phyloP scores from a whole-genome alignment of 2,329 filamentous ascomycete genomes.

The Arthrobotrys sinensis region DNA sequence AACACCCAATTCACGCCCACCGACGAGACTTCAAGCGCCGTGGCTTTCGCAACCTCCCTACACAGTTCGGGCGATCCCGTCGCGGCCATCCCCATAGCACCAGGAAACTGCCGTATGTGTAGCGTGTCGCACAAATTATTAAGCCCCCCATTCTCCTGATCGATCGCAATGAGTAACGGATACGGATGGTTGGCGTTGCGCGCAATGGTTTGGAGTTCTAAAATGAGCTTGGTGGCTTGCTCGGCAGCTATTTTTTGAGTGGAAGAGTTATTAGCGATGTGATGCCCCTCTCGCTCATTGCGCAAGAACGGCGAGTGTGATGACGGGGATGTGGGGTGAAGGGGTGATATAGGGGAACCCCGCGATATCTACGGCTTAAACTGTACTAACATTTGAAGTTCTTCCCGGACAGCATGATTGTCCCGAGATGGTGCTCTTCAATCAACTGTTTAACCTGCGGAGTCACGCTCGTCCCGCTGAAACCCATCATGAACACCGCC shows the following conservation, averaged over 20 bases:
- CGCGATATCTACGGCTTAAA: slow-evolving; percentile 24
- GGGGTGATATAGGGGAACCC: slow-evolving; percentile 37
- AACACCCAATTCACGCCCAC: slow-evolving; percentile 97
- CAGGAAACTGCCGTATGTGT: slow-evolving; percentile 80
- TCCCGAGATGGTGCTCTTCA: slow-evolving; percentile 87
- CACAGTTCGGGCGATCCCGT: slow-evolving; percentile 87
- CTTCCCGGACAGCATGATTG: slow-evolving; percentile 86
- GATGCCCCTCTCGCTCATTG: slow-evolving; percentile 31
- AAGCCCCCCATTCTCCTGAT: slow-evolving; percentile 88
- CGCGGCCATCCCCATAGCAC: slow-evolving; percentile 94
- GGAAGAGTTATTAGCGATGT: slow-evolving; percentile 31
- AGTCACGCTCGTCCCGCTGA: slow-evolving; percentile 86
- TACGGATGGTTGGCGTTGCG: slow-evolving; percentile 90
- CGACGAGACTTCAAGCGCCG: slow-evolving; percentile 89
- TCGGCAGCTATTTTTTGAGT: slow-evolving; percentile 78
- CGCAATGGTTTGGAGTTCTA: slow-evolving; percentile 93
- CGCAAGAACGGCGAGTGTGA: slow-evolving; percentile 25
- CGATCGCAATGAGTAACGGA: slow-evolving; percentile 89
- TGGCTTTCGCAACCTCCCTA: slow-evolving; percentile 91
- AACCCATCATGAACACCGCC: slow-evolving; percentile 71
- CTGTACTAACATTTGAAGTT: slow-evolving; percentile 81
- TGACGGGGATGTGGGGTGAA: slow-evolving; percentile 22
- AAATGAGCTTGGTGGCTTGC: slow-evolving; percentile 87
- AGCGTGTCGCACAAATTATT: slow-evolving; percentile 55
- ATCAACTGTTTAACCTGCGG: slow-evolving; percentile 86